Conservation (phyloP, 192 early-diverging fungal species). For the Gonapodya prolifera region DNA sequence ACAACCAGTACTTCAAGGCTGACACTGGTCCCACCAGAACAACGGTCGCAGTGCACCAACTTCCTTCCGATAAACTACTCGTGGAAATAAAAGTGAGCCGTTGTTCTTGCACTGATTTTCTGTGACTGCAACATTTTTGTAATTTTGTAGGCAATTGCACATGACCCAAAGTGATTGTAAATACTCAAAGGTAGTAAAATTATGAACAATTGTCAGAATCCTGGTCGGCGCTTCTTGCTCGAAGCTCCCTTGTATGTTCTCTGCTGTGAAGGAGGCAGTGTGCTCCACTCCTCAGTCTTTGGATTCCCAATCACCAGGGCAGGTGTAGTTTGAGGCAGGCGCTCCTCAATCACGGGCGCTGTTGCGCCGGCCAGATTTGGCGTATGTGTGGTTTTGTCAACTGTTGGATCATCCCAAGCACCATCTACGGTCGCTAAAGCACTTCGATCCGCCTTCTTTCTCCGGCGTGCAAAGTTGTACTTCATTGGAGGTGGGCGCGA, state of each 20-base stretch:
- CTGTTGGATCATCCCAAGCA: too few species aligned
- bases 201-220: not conserved
- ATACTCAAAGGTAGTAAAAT: not conserved
- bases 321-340: too few species aligned
- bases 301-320: too few species aligned
- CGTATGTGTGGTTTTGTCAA: too few species aligned
- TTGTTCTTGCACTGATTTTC: not conserved
- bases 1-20: constrained; percentile 50
- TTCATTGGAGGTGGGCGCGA: not conserved
- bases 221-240: not conserved
- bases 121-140: not conserved
- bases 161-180: not conserved
- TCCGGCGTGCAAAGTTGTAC: not conserved
- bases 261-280: too few species aligned
- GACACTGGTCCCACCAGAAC: constrained; percentile 45
- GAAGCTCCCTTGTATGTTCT: not conserved
- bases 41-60: constrained; percentile 47
- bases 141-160: not conserved
- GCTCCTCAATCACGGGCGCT: too few species aligned
- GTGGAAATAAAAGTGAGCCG: not conserved
- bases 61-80: constrained; percentile 30
- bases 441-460: not conserved
- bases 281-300: too few species aligned
- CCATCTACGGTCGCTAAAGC: too few species aligned
- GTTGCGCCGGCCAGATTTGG: too few species aligned